A percentile compares a stretch with the other conserved stretches of the same genome.
Evolutionary conservation across 805 yeast genomes (phyloP).

Genomic region (Kazachstania bromeliacearum): DNA sequence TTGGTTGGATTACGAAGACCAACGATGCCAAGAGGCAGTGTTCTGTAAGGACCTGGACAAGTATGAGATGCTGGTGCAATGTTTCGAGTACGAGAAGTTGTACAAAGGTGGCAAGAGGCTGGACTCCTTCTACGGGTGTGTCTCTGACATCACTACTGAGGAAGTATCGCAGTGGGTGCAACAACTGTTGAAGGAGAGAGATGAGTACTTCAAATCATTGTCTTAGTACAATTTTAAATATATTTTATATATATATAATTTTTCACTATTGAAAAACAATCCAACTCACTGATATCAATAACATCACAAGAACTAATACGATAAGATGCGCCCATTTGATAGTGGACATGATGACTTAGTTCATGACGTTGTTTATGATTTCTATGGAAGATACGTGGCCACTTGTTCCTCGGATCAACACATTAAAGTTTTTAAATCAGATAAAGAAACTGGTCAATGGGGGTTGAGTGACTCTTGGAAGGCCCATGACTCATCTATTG

Average conservation of each 20-base stretch:
- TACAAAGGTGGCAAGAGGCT: conserved; percentile 48
- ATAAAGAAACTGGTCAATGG: conserved; percentile 57
- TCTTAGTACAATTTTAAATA: too few species aligned
- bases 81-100: conserved; percentile 72
- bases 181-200: conserved; percentile 42
- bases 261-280: too few species aligned
- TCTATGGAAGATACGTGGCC: conserved; percentile 85
- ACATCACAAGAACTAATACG: too few species aligned
- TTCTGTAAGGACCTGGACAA: conserved; percentile 93
- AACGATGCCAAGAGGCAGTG: conserved; percentile 69
- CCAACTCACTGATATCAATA: too few species aligned
- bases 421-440: conserved; percentile 76
- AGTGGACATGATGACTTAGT: conserved; percentile 91
- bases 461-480: conserved; percentile 81
- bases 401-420: conserved; percentile 95
- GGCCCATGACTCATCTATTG: conserved; percentile 86
- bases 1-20: conserved; percentile 88
- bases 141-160: conserved; percentile 52
- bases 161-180: conserved; percentile 66
- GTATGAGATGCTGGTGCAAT: conserved; percentile 74
- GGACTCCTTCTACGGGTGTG: conserved; percentile 58
- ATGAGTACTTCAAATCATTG: conserved; percentile 7
- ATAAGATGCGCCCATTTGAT: conserved; percentile 59
- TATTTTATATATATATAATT: too few species aligned
- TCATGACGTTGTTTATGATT: conserved; percentile 85